Base-by-base conservation (phyloP, 257 asterid genomes). In the Przewalskia tangutica region DNA sequence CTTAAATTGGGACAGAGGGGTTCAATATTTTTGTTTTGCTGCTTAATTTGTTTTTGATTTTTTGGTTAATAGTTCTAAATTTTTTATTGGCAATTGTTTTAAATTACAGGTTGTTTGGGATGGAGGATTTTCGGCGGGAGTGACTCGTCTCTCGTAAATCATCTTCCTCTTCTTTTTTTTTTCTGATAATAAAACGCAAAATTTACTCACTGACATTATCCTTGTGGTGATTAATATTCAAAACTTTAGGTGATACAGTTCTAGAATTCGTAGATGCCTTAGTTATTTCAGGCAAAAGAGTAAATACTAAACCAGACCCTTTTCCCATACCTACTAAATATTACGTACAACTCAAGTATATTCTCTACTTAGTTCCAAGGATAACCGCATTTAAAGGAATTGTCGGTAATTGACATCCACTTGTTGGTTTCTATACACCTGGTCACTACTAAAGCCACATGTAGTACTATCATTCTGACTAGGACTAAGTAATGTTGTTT, bases 41-140 rank as follows among this genome's bases (percentile, higher is more conserved):
- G 11, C 16, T 23, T 54, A 68, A 75, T 84, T 64, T 51, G 58
- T 14, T 13, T 44, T 64, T 17, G 51, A 56, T 50, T 62, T 1
- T 42, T 46, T 14, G 27, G 83, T 82, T 76, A 70, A 23, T 71
- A 77, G 60, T 14, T 59, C 51, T 53, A 62, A 63, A 27, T 36
- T 79, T 62, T 32, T 20, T 40, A 75, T 81, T 55, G 67, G 64
- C 53, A 68, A 20, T 85, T 67, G 46, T 53, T 50, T 66, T 82
- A 58, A 9, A 48, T 36, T 83, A 85, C 87, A 94, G 97, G 89
- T 60, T 94, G 97, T 82, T 81, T 91, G 86, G 86, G 89, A 60
- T 89, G 94, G 97, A 90, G 90, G 82, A 64, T 88, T 88, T 91
- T 90, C 86, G 94, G 97, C 91, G 98, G 95, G 90, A 89, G 89